Evolutionary conservation across 345 rosid genomes (phyloP).

Genomic region (Pseudoturritis turrita): DNA sequence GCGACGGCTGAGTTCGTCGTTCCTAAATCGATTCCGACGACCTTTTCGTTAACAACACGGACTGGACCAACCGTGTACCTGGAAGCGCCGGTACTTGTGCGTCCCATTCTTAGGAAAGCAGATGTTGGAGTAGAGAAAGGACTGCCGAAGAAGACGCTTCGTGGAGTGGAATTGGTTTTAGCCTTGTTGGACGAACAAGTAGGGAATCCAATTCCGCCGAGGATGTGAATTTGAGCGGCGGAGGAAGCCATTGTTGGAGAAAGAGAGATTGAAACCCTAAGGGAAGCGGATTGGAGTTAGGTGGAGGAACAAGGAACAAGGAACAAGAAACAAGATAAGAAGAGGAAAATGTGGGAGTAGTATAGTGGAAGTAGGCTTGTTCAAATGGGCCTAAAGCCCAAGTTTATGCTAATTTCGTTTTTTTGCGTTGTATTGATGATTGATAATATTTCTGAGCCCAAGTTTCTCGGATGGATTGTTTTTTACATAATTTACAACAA

Average conservation of each 20-base stretch:
- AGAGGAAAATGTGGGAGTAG: too few species aligned
- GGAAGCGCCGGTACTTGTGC: slow-evolving; percentile 23
- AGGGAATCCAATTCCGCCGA: slow-evolving; percentile 48
- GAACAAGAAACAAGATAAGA: too few species aligned
- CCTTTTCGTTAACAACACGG: slow-evolving; percentile 77
- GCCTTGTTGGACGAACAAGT: not conserved
- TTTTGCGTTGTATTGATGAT: too few species aligned
- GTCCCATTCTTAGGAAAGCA: slow-evolving; percentile 43
- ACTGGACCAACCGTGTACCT: slow-evolving; percentile 50
- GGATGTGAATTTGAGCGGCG: slow-evolving; percentile 65
- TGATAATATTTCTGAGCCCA: too few species aligned
- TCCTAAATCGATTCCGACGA: slow-evolving; percentile 93
- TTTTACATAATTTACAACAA: too few species aligned
- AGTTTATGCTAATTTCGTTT: too few species aligned
- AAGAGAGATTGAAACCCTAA: too few species aligned
- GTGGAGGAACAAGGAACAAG: too few species aligned
- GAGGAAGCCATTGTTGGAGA: slow-evolving; percentile 67
- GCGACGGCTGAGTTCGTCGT: slow-evolving; percentile 98
- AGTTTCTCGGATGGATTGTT: too few species aligned
- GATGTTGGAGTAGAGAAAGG: slow-evolving; percentile 33
- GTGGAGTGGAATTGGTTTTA: slow-evolving; percentile 6
- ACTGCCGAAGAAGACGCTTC: slow-evolving; percentile 59
- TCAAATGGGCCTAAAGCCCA: too few species aligned
- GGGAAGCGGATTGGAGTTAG: too few species aligned
- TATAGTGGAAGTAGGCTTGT: too few species aligned